Percentiles rank a stretch among this genome's conserved stretches.
These are phyloP conservation scores for Panicum virgatum DNA, from an alignment of 202 grass and related monocot genomes.

Conservation along the genomic window DNA sequence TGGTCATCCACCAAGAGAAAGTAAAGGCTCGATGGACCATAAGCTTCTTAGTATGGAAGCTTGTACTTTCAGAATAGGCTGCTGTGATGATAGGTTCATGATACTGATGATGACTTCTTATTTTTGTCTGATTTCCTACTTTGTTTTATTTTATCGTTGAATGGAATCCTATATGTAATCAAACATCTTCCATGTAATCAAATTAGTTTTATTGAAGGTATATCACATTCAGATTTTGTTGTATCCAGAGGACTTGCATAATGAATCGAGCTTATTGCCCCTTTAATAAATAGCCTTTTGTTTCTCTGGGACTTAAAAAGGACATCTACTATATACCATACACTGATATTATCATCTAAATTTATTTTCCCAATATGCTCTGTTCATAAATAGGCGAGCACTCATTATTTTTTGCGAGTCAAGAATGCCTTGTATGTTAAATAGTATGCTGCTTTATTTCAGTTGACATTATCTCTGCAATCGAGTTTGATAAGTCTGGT, in stretches of 20 bases:
- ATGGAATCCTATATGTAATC: background rate
- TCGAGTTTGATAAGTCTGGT: slow-evolving; percentile 94
- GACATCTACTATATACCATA: background rate
- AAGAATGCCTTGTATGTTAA: slow-evolving; percentile 17
- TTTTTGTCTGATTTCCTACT: background rate
- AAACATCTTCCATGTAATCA: background rate
- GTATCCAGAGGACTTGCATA: background rate
- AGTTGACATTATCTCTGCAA: slow-evolving; percentile 95
- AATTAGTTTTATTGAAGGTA: background rate
- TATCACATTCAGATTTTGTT: background rate
- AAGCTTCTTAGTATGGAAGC: background rate
- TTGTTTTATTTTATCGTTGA: background rate
- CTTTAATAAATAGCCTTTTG: slow-evolving; percentile 1
- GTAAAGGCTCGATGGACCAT: background rate
- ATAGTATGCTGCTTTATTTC: slow-evolving; percentile 43
- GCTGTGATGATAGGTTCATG: background rate
- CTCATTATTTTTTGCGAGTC: slow-evolving; percentile 17
- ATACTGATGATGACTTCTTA: background rate
- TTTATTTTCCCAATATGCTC: background rate
- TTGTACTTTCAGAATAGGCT: background rate
- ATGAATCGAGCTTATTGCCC: background rate
- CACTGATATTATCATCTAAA: slow-evolving; percentile 20
- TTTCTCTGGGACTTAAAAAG: slow-evolving; percentile 1
- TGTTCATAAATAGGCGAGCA: slow-evolving; percentile 23
- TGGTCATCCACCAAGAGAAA: background rate